phyloP scores from a whole-genome alignment of 371 early-diverging fungal species.

The Catenaria anguillulae region DNA sequence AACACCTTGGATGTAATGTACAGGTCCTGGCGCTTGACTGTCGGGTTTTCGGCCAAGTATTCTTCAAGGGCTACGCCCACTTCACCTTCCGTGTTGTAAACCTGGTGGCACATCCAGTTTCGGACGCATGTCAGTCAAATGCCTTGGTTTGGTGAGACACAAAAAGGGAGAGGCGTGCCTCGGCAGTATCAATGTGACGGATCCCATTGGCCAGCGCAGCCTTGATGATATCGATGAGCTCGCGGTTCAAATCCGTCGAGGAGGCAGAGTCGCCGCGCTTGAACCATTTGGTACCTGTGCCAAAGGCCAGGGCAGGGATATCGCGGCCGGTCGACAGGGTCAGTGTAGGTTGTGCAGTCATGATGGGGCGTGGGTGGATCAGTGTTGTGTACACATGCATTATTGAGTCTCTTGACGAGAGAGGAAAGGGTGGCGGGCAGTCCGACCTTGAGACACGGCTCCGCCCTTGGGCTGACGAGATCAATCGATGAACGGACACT shows the following conservation, averaged over 20 bases:
- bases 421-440: too few species aligned
- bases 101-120: too few species aligned
- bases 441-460: too few species aligned
- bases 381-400: too few species aligned
- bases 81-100: background rate
- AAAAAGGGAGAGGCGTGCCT: too few species aligned
- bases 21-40: background rate
- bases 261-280: background rate
- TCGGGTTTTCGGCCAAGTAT: background rate
- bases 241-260: conserved; percentile 7
- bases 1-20: background rate
- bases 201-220: conserved; percentile 13
- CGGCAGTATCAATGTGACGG: conserved; percentile 18
- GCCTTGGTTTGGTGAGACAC: too few species aligned
- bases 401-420: too few species aligned
- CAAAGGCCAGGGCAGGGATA: conserved; percentile 15
- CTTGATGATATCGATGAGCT: conserved; percentile 11
- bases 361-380: too few species aligned
- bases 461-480: too few species aligned
- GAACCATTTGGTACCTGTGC: conserved; percentile 18
- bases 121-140: too few species aligned
- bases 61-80: background rate
- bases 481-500: too few species aligned
- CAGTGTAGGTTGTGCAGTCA: background rate
- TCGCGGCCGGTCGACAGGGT: conserved; percentile 9